Conservation (phyloP, 2,329 filamentous ascomycete genomes). For the Arthrocladium fulminans region DNA sequence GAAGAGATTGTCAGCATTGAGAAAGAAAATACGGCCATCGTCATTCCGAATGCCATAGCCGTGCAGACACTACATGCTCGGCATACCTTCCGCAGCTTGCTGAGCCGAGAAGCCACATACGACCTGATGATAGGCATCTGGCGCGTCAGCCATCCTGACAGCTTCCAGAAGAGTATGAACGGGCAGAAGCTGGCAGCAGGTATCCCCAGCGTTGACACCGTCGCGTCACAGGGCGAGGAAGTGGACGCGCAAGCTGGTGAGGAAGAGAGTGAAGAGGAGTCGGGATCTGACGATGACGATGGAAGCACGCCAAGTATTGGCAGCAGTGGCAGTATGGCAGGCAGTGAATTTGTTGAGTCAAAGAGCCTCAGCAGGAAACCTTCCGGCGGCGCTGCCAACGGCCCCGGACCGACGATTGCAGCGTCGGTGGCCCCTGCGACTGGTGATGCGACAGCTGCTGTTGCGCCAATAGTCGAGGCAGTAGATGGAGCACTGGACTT, state of each 20-base stretch:
- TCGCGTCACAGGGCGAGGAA: constrained; percentile 60
- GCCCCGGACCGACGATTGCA: constrained; percentile 1
- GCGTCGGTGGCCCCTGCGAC: constrained; percentile 27
- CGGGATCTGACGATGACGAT: constrained; percentile 46
- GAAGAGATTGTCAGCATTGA: constrained; percentile 96
- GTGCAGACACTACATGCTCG: constrained; percentile 93
- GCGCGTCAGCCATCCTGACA: constrained; percentile 86
- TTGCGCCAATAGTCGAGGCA: constrained; percentile 31
- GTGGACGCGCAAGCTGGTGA: constrained; percentile 46
- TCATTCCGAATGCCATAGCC: constrained; percentile 96
- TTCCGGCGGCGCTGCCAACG: constrained; percentile 44
- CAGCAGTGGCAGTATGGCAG: constrained; percentile 45
- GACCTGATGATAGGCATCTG: constrained; percentile 96
- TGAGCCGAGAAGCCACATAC: constrained; percentile 90
- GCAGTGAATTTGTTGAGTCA: constrained; percentile 40
- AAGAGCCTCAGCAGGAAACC: constrained; percentile 61
- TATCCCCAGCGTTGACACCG: constrained; percentile 77
- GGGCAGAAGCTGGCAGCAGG: constrained; percentile 63
- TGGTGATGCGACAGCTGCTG: constrained; percentile 19
- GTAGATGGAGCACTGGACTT: constrained; percentile 52
- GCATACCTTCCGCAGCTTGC: constrained; percentile 90
- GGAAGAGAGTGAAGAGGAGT: constrained; percentile 67
- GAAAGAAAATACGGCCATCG: constrained; percentile 86
- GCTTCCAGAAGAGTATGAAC: constrained; percentile 81
- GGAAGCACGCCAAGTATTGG: constrained; percentile 53